Evolutionary conservation across 169 alveolate species (phyloP).

Genomic region (Amoebophrya sp.): DNA sequence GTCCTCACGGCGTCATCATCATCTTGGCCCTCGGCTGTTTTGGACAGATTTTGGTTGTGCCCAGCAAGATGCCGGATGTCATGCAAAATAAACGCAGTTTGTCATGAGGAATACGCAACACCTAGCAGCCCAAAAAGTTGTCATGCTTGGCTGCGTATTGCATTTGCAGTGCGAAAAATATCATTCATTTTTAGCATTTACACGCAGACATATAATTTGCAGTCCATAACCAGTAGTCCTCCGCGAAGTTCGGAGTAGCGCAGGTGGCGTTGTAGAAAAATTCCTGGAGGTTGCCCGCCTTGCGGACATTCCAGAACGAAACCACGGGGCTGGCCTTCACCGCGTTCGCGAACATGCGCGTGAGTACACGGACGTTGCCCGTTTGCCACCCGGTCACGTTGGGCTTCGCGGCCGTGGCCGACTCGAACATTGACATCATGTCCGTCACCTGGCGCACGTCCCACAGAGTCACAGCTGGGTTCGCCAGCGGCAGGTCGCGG

Average conservation of each 20-base stretch:
- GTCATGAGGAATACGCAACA: no score
- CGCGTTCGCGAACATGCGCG: neutral
- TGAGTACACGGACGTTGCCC: neutral
- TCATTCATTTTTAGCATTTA: no score
- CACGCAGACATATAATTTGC: no score
- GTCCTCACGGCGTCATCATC: no score
- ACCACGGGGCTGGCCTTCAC: neutral
- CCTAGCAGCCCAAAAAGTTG: no score
- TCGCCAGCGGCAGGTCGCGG: neutral
- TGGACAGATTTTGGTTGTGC: no score
- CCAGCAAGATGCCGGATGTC: no score
- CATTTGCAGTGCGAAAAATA: no score
- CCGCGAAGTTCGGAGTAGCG: neutral
- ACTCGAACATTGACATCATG: neutral
- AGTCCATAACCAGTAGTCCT: no score
- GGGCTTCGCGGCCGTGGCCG: neutral
- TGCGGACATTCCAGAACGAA: neutral
- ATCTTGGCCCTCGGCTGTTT: no score
- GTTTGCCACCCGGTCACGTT: neutral
- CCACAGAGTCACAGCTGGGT: neutral
- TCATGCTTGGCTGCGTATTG: no score
- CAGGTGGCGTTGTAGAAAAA: neutral
- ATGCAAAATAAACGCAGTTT: no score
- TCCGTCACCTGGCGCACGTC: neutral
- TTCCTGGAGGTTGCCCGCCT: neutral